A percentile compares a stretch with the other conserved stretches of the same genome.
phyloP scores from a whole-genome alignment of 306 rosid species.

The Erythrophleum fordii region DNA sequence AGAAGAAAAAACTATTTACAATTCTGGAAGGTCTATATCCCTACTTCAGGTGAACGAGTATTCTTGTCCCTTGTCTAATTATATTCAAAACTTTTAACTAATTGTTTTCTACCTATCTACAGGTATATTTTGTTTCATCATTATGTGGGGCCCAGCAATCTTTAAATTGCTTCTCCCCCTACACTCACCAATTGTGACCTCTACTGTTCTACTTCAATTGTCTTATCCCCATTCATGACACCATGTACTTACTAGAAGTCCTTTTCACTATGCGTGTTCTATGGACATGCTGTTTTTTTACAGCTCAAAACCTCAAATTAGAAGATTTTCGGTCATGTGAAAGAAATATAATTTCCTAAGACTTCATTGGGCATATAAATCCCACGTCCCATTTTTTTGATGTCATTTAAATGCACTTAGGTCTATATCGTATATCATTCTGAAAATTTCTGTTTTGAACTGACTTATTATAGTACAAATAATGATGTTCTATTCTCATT shows the following conservation, averaged over 20 bases:
- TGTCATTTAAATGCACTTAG: not conserved
- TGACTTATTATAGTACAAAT: conserved; percentile 1
- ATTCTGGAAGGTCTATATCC: not conserved
- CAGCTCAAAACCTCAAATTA: not conserved
- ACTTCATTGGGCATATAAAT: not conserved
- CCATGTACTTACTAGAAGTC: not conserved
- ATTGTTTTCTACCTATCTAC: not conserved
- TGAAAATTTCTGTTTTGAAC: not conserved
- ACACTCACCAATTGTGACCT: not conserved
- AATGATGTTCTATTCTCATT: not conserved
- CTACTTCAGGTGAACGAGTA: not conserved
- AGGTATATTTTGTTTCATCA: not conserved
- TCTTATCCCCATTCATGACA: not conserved
- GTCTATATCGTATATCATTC: not conserved
- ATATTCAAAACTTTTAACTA: not conserved
- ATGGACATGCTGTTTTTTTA: not conserved
- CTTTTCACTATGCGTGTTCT: not conserved
- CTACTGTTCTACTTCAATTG: not conserved
- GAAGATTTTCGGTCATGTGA: not conserved
- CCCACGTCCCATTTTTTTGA: not conserved
- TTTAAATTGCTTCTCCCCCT: not conserved
- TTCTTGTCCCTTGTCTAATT: not conserved
- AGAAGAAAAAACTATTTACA: not conserved
- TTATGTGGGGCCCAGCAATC: not conserved
- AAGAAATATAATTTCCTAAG: not conserved